A percentile compares a stretch with the other conserved stretches of the same genome.
These are phyloP conservation scores for Aspergillus egyptiacus DNA, from an alignment of 495 filamentous ascomycete species.

Conservation along the genomic window DNA sequence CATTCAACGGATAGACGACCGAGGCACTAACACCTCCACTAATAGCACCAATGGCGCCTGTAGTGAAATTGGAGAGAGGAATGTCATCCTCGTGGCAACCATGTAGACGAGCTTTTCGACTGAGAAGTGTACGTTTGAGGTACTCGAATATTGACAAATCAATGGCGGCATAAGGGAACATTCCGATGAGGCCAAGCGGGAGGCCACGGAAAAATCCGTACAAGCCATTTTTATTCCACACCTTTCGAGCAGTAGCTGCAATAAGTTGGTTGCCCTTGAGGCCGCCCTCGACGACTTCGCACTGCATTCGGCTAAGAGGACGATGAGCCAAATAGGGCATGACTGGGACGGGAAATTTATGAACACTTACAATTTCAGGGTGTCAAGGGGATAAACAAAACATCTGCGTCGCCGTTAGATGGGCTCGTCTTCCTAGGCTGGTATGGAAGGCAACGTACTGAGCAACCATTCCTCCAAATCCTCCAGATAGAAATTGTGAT, in stretches of 20 bases:
- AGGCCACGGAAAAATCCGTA: constrained; percentile 85
- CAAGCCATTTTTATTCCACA: constrained; percentile 69
- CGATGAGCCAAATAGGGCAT: constrained; percentile 17
- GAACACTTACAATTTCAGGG: constrained; percentile 77
- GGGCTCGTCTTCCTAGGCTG: not conserved
- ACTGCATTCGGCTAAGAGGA: constrained; percentile 72
- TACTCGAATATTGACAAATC: constrained; percentile 94
- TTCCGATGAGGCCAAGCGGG: constrained; percentile 84
- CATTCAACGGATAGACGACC: constrained; percentile 90
- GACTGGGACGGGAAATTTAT: not conserved
- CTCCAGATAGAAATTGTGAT: constrained; percentile 88
- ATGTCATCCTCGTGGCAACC: constrained; percentile 79
- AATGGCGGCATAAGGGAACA: constrained; percentile 97
- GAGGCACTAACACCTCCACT: constrained; percentile 93
- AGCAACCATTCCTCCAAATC: constrained; percentile 84
- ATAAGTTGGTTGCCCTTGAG: constrained; percentile 81
- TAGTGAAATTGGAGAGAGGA: constrained; percentile 65
- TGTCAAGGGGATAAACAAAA: constrained; percentile 94
- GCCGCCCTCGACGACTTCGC: constrained; percentile 82
- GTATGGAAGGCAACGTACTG: constrained; percentile 53
- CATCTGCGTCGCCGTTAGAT: constrained; percentile 50
- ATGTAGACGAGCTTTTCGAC: constrained; percentile 60
- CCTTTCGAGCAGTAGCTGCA: constrained; percentile 70
- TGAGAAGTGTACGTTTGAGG: constrained; percentile 67
- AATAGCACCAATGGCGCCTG: constrained; percentile 77